Conservation (phyloP, 1,139 yeast genomes). For the Debaryomyces nepalensis region DNA sequence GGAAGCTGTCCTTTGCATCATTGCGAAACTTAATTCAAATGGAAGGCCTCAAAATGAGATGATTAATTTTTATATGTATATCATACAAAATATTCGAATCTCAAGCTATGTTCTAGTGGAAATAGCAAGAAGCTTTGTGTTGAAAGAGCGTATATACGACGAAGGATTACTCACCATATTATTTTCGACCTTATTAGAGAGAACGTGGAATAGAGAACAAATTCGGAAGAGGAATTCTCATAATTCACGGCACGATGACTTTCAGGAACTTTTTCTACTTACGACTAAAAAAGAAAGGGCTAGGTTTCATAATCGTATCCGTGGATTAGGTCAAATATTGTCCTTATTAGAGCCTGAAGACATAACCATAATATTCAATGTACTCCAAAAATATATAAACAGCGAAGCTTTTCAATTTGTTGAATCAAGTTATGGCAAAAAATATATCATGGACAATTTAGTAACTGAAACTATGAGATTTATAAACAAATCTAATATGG, state of each 20-base stretch:
- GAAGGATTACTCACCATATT: constrained; percentile 18
- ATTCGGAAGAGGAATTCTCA: constrained; percentile 6
- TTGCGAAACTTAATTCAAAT: not conserved
- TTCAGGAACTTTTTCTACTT: constrained; percentile 21
- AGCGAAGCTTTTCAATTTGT: constrained; percentile 23
- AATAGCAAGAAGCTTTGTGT: constrained; percentile 24
- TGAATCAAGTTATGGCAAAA: constrained; percentile 22
- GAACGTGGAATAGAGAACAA: constrained; percentile 13
- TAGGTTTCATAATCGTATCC: constrained; percentile 30
- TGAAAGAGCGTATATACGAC: constrained; percentile 23
- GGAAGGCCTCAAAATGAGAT: not conserved
- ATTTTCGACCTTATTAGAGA: constrained; percentile 19
- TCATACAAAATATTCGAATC: constrained; percentile 7
- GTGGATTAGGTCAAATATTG: constrained; percentile 37
- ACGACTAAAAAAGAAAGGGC: constrained; percentile 23
- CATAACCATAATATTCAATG: constrained; percentile 22
- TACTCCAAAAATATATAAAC: constrained; percentile 17
- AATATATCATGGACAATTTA: constrained; percentile 26
- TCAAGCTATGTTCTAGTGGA: constrained; percentile 29
- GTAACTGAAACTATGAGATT: constrained; percentile 28
- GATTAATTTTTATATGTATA: constrained; percentile 1
- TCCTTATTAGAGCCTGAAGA: constrained; percentile 27
- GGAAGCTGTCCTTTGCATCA: not conserved
- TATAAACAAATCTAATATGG: constrained; percentile 18
- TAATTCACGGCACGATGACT: constrained; percentile 19